A percentile compares a stretch with the other conserved stretches of the same genome.
Conservation (phyloP, 179 eudicot genomes). For the Nepenthes alata region DNA sequence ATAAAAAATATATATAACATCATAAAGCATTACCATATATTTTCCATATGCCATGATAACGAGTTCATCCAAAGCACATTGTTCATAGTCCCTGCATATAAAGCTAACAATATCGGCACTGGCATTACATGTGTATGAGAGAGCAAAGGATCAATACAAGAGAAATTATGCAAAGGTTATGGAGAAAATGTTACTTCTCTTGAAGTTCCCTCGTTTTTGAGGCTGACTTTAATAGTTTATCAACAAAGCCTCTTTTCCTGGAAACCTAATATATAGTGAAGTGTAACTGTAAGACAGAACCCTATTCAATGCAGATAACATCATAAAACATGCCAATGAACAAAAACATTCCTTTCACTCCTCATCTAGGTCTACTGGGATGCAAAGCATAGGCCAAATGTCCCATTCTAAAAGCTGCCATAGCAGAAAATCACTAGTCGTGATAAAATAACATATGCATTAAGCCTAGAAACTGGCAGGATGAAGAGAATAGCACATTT, state of each 20-base stretch:
- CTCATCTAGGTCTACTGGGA: too few relatives aligned
- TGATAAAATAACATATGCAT: too few relatives aligned
- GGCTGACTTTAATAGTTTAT: slow-evolving; percentile 29
- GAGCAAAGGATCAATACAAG: slow-evolving; percentile 2
- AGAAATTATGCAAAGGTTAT: background rate
- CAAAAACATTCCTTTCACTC: background rate
- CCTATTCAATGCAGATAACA: background rate
- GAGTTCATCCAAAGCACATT: slow-evolving; percentile 46
- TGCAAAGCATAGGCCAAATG: too few relatives aligned
- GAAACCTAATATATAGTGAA: slow-evolving; percentile 22
- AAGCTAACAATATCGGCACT: slow-evolving; percentile 7
- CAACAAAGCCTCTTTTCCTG: slow-evolving; percentile 31
- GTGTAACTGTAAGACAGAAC: background rate
- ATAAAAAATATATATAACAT: background rate
- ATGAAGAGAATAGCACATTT: too few relatives aligned
- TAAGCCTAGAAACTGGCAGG: too few relatives aligned
- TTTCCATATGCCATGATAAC: slow-evolving; percentile 49
- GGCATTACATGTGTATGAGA: background rate
- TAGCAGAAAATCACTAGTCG: too few relatives aligned
- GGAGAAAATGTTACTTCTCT: slow-evolving; percentile 36
- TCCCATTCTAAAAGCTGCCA: too few relatives aligned
- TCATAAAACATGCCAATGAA: background rate
- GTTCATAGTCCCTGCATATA: slow-evolving; percentile 40
- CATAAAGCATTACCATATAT: slow-evolving; percentile 37
- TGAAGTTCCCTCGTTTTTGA: slow-evolving; percentile 35